Conservation (phyloP, 768 basidiomycete species). For the Lactarius vividus region DNA sequence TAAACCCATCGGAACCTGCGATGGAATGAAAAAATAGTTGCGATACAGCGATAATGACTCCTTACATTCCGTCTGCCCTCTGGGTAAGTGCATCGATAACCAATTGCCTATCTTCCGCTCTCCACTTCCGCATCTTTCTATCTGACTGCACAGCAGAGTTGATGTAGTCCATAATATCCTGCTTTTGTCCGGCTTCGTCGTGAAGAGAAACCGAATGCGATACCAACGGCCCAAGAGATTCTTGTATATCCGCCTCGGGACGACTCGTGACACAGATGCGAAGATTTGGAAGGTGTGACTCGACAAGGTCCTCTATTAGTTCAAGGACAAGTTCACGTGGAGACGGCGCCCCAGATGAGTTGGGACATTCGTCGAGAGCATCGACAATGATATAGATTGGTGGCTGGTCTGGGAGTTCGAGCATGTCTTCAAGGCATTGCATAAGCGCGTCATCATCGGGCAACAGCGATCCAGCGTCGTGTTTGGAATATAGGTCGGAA, state of each 20-base stretch:
- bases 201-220: constrained; percentile 3
- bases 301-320: not conserved
- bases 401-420: not conserved
- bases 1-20: not conserved
- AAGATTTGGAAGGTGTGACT: not conserved
- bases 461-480: not conserved
- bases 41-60: not conserved
- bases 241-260: not conserved
- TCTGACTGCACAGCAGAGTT: not conserved
- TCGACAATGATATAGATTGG: constrained; percentile 4
- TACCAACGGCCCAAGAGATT: not conserved
- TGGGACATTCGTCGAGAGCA: constrained; percentile 11
- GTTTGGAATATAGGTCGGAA: not conserved
- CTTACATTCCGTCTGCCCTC: constrained; percentile 12
- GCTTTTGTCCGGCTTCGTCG: constrained; percentile 5
- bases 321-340: not conserved
- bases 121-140: constrained; percentile 4
- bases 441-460: not conserved
- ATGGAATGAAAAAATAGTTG: too few species aligned
- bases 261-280: constrained; percentile 9
- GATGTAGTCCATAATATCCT: constrained; percentile 7
- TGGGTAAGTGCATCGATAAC: constrained; percentile 5
- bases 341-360: not conserved
- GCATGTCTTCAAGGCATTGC: not conserved
- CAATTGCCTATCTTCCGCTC: not conserved